Conservation (phyloP, 331 rosid genomes). For the Cydonia oblonga region DNA sequence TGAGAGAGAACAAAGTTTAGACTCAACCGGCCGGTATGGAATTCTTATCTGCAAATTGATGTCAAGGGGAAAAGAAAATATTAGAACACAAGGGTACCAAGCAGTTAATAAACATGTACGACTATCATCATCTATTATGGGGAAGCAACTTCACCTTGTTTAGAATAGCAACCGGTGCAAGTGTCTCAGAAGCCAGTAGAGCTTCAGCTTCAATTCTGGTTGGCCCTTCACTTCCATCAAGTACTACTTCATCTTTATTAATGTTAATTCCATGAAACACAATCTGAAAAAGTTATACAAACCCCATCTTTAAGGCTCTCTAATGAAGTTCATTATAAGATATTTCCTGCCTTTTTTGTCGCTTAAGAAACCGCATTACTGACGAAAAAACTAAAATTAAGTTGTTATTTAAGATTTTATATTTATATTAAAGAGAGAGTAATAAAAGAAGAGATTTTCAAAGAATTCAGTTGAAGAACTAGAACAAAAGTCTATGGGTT, state of each 20-base stretch:
- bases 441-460: neutral
- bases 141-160: conserved; percentile 48
- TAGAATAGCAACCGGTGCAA: conserved; percentile 71
- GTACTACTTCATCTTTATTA: conserved; percentile 49
- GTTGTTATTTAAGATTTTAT: neutral
- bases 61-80: neutral
- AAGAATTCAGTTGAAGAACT: neutral
- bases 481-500: neutral
- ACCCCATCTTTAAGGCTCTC: conserved; percentile 1
- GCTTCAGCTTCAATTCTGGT: conserved; percentile 74
- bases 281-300: conserved; percentile 26
- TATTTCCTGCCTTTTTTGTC: neutral
- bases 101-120: neutral
- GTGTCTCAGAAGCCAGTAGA: conserved; percentile 55
- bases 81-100: conserved; percentile 2
- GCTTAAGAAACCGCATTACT: neutral
- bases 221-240: conserved; percentile 92
- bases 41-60: conserved; percentile 47
- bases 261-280: conserved; percentile 64
- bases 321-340: neutral
- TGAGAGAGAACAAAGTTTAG: conserved; percentile 60
- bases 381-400: neutral
- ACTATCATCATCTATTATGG: neutral
- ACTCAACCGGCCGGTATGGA: conserved; percentile 74
- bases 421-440: neutral